These are phyloP conservation scores for Kwoniella shivajii DNA, from an alignment of 1,284 basidiomycete genomes.

Conservation along the genomic window DNA sequence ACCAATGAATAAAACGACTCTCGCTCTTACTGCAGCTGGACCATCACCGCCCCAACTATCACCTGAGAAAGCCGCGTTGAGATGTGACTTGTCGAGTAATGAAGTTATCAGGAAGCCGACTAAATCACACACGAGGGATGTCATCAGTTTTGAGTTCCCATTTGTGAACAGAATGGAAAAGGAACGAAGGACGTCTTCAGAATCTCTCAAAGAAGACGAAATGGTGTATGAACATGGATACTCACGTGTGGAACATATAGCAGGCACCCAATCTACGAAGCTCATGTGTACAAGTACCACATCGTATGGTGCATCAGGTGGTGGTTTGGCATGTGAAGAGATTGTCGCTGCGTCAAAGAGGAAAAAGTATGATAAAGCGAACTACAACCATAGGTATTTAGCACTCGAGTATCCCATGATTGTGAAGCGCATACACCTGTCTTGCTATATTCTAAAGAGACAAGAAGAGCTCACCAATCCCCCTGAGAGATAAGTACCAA, in stretches of 20 bases:
- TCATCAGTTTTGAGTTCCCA: not conserved
- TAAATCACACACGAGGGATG: slow-evolving; percentile 14
- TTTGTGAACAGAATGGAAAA: not conserved
- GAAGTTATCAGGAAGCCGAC: slow-evolving; percentile 92
- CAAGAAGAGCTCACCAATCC: slow-evolving; percentile 68
- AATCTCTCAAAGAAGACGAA: not conserved
- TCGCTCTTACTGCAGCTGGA: slow-evolving; percentile 83
- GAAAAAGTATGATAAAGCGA: slow-evolving; percentile 92
- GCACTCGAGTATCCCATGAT: not conserved
- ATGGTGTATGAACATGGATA: slow-evolving; percentile 11
- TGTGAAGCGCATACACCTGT: no score
- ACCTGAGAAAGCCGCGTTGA: slow-evolving; percentile 73
- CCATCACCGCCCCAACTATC: slow-evolving; percentile 61
- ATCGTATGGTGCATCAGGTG: slow-evolving; percentile 68
- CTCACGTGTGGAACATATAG: slow-evolving; percentile 77
- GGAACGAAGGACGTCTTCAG: slow-evolving; percentile 5
- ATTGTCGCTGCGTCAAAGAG: slow-evolving; percentile 91
- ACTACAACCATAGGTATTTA: slow-evolving; percentile 65
- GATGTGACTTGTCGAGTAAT: slow-evolving; percentile 90
- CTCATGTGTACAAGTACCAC: slow-evolving; percentile 80
- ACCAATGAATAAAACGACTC: slow-evolving; percentile 88
- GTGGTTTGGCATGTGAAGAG: slow-evolving; percentile 76
- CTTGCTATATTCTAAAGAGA: slow-evolving; percentile 1
- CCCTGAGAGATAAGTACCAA: slow-evolving; percentile 89
- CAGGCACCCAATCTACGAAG: slow-evolving; percentile 94